These are phyloP conservation scores for Fusarium virguliforme DNA, from an alignment of 2,329 filamentous ascomycete species.

Conservation along the genomic window DNA sequence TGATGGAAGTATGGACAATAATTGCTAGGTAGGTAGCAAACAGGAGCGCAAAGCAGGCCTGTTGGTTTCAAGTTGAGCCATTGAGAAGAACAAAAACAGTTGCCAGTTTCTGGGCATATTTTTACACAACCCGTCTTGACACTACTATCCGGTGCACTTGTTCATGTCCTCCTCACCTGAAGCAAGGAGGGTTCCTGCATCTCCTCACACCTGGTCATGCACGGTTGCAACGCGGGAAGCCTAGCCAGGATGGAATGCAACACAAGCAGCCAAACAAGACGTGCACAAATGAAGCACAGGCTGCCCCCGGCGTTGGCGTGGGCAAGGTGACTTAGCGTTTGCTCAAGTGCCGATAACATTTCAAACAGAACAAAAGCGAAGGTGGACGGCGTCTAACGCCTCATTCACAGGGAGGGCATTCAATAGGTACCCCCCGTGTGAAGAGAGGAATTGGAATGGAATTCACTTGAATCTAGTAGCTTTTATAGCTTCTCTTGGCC, in stretches of 20 bases:
- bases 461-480: background rate
- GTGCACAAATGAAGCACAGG: slow-evolving; percentile 15
- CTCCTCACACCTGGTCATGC: background rate
- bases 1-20: slow-evolving; percentile 30
- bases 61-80: slow-evolving; percentile 19
- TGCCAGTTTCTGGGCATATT: slow-evolving; percentile 10
- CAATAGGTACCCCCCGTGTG: background rate
- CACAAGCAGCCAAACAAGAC: background rate
- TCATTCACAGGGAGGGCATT: slow-evolving; percentile 7
- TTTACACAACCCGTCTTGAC: background rate
- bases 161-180: background rate
- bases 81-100: slow-evolving; percentile 34
- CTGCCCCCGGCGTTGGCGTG: background rate
- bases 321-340: background rate
- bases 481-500: background rate
- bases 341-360: background rate
- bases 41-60: slow-evolving; percentile 5
- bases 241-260: slow-evolving; percentile 1
- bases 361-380: slow-evolving; percentile 13
- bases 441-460: background rate
- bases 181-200: slow-evolving; percentile 8
- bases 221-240: slow-evolving; percentile 2
- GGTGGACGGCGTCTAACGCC: slow-evolving; percentile 8
- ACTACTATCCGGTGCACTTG: background rate
- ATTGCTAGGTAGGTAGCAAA: slow-evolving; percentile 25